Evolutionary conservation across 495 filamentous ascomycete genomes (phyloP), one percentile per base, ranked within the genome.

Genomic region (Bacidia gigantensis): DNA sequence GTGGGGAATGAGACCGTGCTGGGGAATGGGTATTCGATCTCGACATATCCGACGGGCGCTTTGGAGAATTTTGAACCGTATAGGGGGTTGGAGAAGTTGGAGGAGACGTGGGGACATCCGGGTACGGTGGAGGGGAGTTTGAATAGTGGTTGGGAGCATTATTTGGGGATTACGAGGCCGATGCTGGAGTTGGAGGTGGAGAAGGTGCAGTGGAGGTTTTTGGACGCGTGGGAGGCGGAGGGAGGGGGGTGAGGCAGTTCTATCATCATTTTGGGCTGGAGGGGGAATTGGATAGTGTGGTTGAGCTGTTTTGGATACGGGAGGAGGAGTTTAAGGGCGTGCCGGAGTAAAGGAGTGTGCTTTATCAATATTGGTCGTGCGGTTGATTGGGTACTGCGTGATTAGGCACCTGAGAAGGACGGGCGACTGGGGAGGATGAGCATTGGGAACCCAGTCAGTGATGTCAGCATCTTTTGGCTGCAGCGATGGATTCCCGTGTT

Each of bases 1-100:
- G 81, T 81, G 52, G 62, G 61, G 12, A 77, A 79, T 53, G 67
- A 70, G 18, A 78, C 71, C 64, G 64, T 80, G n/a, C 52, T 83
- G 38, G 72, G 74, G 5, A 80, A 79, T 56, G 79, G 77, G 0
- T 76, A 69, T 59, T 75, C 72, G 1, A 63, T 81, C 23, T 64
- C 72, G 17, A 65, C 73, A 38, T 78, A 80, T 57, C 69, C 70
- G 60, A 63, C 47, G 22, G 64, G 14, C 46, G 68, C 23, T 54
- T 57, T 39, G 55, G 62, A 11, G 55, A 58, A 12, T 63, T 47
- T 53, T 3, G 45, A 35, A 14, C 43, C 12, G 5, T 17, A 42
- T 1, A 14, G 18, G 7, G 43, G 47, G 22, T 40, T 72, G 32
- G 46, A 59, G 14, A 61, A 59, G 26, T 70, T 73, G 65, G 72